These are phyloP conservation scores for Musa acuminata DNA, from an alignment of 176 grass and related monocot genomes.

Conservation along the genomic window DNA sequence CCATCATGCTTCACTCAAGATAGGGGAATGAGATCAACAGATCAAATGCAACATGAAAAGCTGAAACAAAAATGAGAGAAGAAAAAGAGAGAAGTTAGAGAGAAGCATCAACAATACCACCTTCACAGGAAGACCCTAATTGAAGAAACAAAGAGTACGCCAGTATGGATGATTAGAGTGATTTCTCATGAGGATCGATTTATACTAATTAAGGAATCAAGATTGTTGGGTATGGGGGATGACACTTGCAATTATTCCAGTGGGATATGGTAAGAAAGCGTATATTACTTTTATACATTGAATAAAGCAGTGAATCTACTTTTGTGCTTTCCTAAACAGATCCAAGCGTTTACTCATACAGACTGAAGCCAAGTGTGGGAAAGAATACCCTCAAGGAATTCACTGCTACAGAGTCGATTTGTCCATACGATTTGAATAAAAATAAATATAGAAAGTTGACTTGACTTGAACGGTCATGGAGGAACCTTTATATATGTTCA, in stretches of 20 bases:
- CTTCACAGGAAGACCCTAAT: too few species aligned
- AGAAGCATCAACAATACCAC: too few species aligned
- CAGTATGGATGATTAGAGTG: background rate
- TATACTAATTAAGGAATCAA: too few species aligned
- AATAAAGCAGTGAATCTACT: background rate
- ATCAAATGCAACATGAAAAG: background rate
- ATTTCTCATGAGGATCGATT: background rate
- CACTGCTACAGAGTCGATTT: background rate
- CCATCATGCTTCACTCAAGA: background rate
- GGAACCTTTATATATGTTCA: too few species aligned
- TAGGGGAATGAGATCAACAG: background rate
- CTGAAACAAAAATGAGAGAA: too few species aligned
- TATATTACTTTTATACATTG: background rate
- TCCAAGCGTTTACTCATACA: background rate
- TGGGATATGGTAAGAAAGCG: background rate
- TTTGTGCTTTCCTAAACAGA: constrained; percentile 3
- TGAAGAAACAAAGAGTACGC: background rate
- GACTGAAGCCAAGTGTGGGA: background rate
- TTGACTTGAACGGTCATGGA: too few species aligned
- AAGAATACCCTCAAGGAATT: background rate
- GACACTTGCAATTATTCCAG: background rate
- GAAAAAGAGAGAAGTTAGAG: too few species aligned
- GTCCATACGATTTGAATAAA: too few species aligned
- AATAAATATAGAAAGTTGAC: too few species aligned
- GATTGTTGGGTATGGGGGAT: too few species aligned